Base-by-base conservation (phyloP, 2,329 filamentous ascomycete species). In the Dothidotthia symphoricarpi region DNA sequence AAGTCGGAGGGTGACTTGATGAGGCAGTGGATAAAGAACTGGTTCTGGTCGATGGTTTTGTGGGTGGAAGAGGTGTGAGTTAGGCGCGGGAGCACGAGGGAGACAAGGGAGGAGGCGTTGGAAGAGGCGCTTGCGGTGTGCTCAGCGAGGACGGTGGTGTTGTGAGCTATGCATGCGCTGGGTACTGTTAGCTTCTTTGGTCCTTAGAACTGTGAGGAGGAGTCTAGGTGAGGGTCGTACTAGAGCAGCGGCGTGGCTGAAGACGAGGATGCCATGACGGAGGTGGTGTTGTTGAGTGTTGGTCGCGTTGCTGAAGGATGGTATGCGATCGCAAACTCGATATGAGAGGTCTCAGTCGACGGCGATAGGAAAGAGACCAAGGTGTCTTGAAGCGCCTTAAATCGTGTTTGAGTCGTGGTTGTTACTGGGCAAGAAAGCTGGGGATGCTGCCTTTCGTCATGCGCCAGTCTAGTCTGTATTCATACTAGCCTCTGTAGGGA, bases 21-120 rank as follows among this genome's bases (percentile, higher is more conserved):
- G 63, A 97, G 86, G 75, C 95, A 96, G 77, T 98, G 91, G 68
- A 97, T 93, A 75, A 93, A 88, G 68, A 94, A 83, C 43, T 83
- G 76, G 70, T 89, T 86, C 69, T 96, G 89, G 27, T 88, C 94
- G 73, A 95, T 96, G 37, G 91, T 97, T 51, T 95, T 81, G 71
- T 96, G 96, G 63, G 95, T 83, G 1, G 89, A 77, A 19, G 77
- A 73, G 49, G 75, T 71, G 73, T 98, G 93, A 39, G 78, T 77
- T 75, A 98, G 95, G 69, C 95, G 95, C 41, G 94, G 93, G 29
- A 98, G 88, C 73, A 98, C 89, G 57, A 96, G 76, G 29, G 89
- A 93, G 53, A 91, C 88, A 57, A 97, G 85, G 10, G 85, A 89
- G 4, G 88, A 89, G 40, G 88, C 86, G 53, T 88, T 82, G 28